Percentiles rank a stretch among this genome's conserved stretches.
phyloP scores from a whole-genome alignment of 257 asterid species.

The Henckelia pumila region DNA sequence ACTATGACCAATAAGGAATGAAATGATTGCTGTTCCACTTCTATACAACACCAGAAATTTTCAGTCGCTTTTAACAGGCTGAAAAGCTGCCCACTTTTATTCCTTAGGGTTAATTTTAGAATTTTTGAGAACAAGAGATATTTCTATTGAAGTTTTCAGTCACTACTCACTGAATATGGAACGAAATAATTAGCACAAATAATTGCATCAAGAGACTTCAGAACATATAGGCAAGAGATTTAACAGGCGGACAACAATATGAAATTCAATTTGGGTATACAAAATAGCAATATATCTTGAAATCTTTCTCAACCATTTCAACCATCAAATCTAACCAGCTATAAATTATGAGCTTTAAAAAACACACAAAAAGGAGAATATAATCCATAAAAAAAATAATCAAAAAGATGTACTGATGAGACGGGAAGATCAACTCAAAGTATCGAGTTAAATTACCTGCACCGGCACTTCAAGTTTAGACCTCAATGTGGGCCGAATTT shows the following conservation, averaged over 20 bases:
- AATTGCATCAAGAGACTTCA: neutral
- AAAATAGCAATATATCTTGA: too few relatives aligned
- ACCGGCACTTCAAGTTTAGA: conserved; percentile 95
- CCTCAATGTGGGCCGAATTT: conserved; percentile 60
- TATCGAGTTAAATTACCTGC: conserved; percentile 57
- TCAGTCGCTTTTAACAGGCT: neutral
- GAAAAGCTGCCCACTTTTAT: too few relatives aligned
- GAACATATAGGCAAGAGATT: neutral
- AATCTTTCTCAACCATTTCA: neutral
- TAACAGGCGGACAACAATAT: neutral
- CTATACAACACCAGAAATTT: neutral
- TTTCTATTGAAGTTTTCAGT: neutral
- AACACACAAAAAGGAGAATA: conserved; percentile 20
- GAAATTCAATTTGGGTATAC: too few relatives aligned
- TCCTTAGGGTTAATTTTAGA: too few relatives aligned
- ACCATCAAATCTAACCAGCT: conserved; percentile 7
- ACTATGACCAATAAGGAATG: too few relatives aligned
- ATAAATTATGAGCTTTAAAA: conserved; percentile 8
- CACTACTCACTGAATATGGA: neutral
- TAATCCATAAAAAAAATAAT: neutral
- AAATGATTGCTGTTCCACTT: too few relatives aligned
- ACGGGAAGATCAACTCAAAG: conserved; percentile 8
- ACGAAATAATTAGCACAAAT: neutral
- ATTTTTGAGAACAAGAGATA: neutral
- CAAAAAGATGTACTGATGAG: conserved; percentile 22